These are phyloP conservation scores for Rhododendron simsii DNA, from an alignment of 148 eudicot genomes.

Conservation along the genomic window DNA sequence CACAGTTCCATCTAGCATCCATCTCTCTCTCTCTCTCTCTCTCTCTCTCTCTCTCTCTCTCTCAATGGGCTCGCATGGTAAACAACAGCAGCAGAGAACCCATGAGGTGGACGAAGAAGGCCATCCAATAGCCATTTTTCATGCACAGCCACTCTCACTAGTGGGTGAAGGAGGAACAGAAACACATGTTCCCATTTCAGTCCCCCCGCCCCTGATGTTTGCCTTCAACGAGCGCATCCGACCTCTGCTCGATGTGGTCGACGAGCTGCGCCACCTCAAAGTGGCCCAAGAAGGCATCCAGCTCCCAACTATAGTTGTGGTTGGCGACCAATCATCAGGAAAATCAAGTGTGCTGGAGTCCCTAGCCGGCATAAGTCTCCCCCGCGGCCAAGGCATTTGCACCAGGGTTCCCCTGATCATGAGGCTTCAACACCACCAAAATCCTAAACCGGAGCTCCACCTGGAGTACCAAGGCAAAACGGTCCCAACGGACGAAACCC, in stretches of 20 bases:
- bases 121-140: background rate
- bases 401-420: constrained; percentile 24
- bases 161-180: background rate
- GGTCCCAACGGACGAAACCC: constrained; percentile 11
- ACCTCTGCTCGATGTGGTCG: background rate
- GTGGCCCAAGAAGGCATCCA: background rate
- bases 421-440: constrained; percentile 10
- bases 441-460: constrained; percentile 9
- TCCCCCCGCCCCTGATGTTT: background rate
- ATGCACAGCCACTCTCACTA: background rate
- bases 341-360: constrained; percentile 23
- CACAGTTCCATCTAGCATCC: background rate
- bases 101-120: background rate
- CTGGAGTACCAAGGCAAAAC: constrained; percentile 9
- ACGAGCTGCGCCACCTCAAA: background rate
- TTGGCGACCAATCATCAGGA: constrained; percentile 19
- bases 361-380: constrained; percentile 20
- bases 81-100: background rate
- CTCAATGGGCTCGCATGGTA: background rate
- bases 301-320: constrained; percentile 18
- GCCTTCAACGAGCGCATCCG: background rate
- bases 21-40: background rate
- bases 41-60: background rate
- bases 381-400: constrained; percentile 18
- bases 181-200: background rate